phyloP scores from a whole-genome alignment of 805 yeast genomes.

The Debaryomyces prosopidis region DNA sequence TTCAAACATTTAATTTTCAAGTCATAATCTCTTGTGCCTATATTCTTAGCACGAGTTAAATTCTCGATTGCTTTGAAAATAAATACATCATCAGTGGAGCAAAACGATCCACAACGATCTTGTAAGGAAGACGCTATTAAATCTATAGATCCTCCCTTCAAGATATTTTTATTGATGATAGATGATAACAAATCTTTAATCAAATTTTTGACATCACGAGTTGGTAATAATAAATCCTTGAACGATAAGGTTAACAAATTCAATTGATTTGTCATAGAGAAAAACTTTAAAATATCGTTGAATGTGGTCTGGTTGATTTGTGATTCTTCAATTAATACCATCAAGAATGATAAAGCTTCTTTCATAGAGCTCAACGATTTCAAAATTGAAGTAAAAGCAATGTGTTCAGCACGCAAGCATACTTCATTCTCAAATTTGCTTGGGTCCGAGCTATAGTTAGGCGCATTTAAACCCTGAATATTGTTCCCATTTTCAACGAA shows the following conservation, averaged over 20 bases:
- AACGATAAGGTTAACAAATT: conserved; percentile 68
- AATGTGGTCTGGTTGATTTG: conserved; percentile 45
- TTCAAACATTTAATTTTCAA: conserved; percentile 62
- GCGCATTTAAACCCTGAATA: conserved; percentile 63
- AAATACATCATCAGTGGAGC: conserved; percentile 90
- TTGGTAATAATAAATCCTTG: conserved; percentile 76
- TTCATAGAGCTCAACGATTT: conserved; percentile 75
- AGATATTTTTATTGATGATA: conserved; percentile 82
- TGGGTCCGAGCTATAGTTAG: conserved; percentile 52
- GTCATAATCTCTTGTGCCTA: conserved; percentile 71
- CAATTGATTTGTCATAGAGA: conserved; percentile 66
- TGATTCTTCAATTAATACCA: conserved; percentile 76
- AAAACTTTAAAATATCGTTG: conserved; percentile 66
- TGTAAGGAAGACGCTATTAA: conserved; percentile 83
- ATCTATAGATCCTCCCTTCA: conserved; percentile 92
- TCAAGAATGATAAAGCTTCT: conserved; percentile 86
- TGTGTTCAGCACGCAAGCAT: conserved; percentile 85
- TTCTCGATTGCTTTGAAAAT: conserved; percentile 94
- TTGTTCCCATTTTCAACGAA: conserved; percentile 63
- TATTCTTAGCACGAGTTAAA: conserved; percentile 79
- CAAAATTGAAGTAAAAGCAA: conserved; percentile 77
- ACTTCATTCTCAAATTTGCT: conserved; percentile 58
- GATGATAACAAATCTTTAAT: conserved; percentile 87
- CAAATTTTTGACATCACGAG: conserved; percentile 57
- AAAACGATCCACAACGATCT: conserved; percentile 91